These are phyloP conservation scores for Ustilago trichophora DNA, from an alignment of 1,284 basidiomycete species.

Conservation along the genomic window DNA sequence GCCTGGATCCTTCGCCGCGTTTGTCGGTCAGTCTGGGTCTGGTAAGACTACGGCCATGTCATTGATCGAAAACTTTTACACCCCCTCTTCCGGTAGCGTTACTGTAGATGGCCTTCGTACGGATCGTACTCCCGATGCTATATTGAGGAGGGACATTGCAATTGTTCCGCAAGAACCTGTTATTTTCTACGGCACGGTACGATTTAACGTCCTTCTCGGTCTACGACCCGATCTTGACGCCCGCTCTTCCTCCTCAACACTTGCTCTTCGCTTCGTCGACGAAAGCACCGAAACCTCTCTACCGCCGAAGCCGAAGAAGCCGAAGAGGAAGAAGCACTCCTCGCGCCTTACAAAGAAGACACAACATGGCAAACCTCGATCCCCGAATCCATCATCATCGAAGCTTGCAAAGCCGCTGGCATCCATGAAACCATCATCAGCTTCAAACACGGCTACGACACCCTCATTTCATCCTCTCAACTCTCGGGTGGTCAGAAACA, in stretches of 20 bases:
- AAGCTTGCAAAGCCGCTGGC: constrained; percentile 15
- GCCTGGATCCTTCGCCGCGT: constrained; percentile 54
- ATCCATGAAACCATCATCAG: constrained; percentile 83
- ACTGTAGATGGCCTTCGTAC: constrained; percentile 87
- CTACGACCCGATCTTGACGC: constrained; percentile 29
- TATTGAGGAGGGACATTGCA: constrained; percentile 51
- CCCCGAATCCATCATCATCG: constrained; percentile 9
- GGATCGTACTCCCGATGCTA: constrained; percentile 76
- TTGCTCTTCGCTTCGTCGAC: constrained; percentile 11
- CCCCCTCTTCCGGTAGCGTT: constrained; percentile 77
- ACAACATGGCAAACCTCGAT: constrained; percentile 16
- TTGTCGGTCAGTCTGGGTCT: constrained; percentile 70
- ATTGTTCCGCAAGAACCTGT: constrained; percentile 59
- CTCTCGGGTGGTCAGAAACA: constrained; percentile 62
- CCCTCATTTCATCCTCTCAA: constrained; percentile 66
- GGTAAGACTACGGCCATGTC: constrained; percentile 65
- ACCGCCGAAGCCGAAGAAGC: constrained; percentile 53
- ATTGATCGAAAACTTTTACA: constrained; percentile 68
- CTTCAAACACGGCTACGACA: constrained; percentile 85
- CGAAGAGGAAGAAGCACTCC: constrained; percentile 45
- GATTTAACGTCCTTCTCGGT: constrained; percentile 36
- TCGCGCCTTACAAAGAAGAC: constrained; percentile 23
- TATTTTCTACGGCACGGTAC: constrained; percentile 71
- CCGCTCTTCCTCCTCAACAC: neutral
- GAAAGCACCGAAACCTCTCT: constrained; percentile 2